A percentile compares a stretch with the other conserved stretches of the same genome.
Conservation (phyloP, 2,329 filamentous ascomycete species). For the Ophiognomonia clavigignenti-juglandacearum region DNA sequence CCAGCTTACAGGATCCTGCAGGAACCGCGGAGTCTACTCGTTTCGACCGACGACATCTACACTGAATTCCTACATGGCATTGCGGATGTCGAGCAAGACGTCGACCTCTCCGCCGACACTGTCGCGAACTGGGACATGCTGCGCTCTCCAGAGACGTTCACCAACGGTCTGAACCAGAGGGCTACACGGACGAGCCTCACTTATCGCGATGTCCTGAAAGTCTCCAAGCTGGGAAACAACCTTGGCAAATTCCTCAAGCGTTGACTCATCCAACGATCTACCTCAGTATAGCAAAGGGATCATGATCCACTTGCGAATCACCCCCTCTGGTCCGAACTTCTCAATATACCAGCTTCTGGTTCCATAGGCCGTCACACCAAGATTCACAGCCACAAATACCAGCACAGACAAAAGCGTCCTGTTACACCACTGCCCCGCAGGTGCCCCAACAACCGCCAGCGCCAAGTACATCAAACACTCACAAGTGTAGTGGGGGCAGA, state of each 20-base stretch:
- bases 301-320: constrained; percentile 67
- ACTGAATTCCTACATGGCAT: constrained; percentile 72
- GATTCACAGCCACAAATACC: constrained; percentile 71
- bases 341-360: constrained; percentile 75
- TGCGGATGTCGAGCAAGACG: constrained; percentile 59
- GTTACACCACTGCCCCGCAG: constrained; percentile 61
- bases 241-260: constrained; percentile 48
- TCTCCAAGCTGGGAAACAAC: constrained; percentile 67
- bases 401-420: constrained; percentile 66
- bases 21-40: constrained; percentile 74
- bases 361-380: constrained; percentile 73
- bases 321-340: constrained; percentile 65
- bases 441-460: constrained; percentile 71
- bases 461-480: constrained; percentile 81
- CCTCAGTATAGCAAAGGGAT: constrained; percentile 62
- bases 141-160: constrained; percentile 40
- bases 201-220: constrained; percentile 80
- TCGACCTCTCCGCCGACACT: constrained; percentile 53
- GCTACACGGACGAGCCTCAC: constrained; percentile 67
- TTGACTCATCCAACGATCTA: constrained; percentile 28
- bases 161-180: constrained; percentile 51
- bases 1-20: constrained; percentile 64
- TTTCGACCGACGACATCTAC: constrained; percentile 67
- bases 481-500: constrained; percentile 89
- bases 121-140: constrained; percentile 71